Evolutionary conservation across 2,329 filamentous ascomycete genomes (phyloP), one percentile per base, ranked within the genome.

Genomic region (Gnomoniopsis sp.): DNA sequence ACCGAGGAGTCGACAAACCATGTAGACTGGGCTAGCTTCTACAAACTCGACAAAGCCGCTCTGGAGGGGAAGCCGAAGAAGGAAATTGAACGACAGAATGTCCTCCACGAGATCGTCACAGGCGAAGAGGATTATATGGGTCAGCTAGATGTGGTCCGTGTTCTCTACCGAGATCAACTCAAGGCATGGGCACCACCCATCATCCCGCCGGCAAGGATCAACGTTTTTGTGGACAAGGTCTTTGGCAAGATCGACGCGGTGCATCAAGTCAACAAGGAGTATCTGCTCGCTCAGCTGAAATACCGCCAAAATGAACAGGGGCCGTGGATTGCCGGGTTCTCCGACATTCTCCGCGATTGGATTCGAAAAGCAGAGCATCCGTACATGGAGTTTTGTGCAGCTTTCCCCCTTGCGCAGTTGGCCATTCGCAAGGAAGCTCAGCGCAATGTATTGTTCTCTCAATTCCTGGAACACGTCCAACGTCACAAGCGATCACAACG

Each of bases 281-380:
- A 95, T 71, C 82, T 99, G 21, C 77, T 99, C 23, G 89, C 93
- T 2, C 93, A 97, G 72, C 83, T 99, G 67, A 98, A 98, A 70
- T 99, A 98, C 71, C 87, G 95, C 26, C 95, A 99, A 72, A 90
- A 95, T 68, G 95, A 98, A 70, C 93, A 99, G 75, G 95, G 95
- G 0, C 95, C 95, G 0, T 99, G 92, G 87, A 88, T 99, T 59
- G 81, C 85, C 14, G 95, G 95, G 3, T 97, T 97, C 74, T 97
- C 93, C 70, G 95, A 98, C 69, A 91, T 99, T 52, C 98, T 99
- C 79, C 83, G 95, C 59, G 95, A 99, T 75, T 99, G 95, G 95
- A 96, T 98, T 62, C 86, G 95, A 63, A 98, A 97, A 73, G 95
- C 95, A 34, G 91, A 88, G 72, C 79, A 83, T 2, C 88, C 91